These are phyloP conservation scores for Lachnellula occidentalis DNA, from an alignment of 2,329 filamentous ascomycete genomes.

Conservation along the genomic window DNA sequence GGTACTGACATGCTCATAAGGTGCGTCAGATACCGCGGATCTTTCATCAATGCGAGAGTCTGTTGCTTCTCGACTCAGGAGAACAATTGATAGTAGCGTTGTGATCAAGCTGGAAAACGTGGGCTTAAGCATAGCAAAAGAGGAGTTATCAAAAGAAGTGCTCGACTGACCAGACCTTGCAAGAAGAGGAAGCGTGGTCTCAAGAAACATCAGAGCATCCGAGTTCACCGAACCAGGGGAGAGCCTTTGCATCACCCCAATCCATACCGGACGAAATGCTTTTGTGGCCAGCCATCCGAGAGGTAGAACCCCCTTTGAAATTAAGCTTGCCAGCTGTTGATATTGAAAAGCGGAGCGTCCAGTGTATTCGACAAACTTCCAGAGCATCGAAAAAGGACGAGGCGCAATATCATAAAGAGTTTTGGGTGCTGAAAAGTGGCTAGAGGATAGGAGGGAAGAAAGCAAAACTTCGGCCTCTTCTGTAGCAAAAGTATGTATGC, in stretches of 20 bases:
- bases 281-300: constrained; percentile 40
- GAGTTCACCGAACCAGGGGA: constrained; percentile 29
- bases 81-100: constrained; percentile 35
- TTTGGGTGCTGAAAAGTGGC: constrained; percentile 34
- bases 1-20: constrained; percentile 9
- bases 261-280: constrained; percentile 39
- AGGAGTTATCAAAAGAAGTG: not conserved
- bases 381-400: constrained; percentile 32
- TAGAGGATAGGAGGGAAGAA: constrained; percentile 30
- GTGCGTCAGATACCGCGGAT: not conserved
- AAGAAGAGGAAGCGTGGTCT: constrained; percentile 31
- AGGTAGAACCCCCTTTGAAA: constrained; percentile 34
- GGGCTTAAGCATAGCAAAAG: constrained; percentile 26
- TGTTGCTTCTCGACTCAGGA: constrained; percentile 22
- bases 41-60: not conserved
- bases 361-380: constrained; percentile 31
- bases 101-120: constrained; percentile 39
- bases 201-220: constrained; percentile 35
- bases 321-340: constrained; percentile 33
- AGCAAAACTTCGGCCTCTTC: constrained; percentile 40
- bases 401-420: constrained; percentile 27
- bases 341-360: constrained; percentile 33
- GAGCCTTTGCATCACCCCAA: constrained; percentile 33
- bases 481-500: constrained; percentile 32
- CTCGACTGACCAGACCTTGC: constrained; percentile 1